These are phyloP conservation scores for Avena insularis DNA, from an alignment of 176 grass and related monocot genomes.

Conservation along the genomic window DNA sequence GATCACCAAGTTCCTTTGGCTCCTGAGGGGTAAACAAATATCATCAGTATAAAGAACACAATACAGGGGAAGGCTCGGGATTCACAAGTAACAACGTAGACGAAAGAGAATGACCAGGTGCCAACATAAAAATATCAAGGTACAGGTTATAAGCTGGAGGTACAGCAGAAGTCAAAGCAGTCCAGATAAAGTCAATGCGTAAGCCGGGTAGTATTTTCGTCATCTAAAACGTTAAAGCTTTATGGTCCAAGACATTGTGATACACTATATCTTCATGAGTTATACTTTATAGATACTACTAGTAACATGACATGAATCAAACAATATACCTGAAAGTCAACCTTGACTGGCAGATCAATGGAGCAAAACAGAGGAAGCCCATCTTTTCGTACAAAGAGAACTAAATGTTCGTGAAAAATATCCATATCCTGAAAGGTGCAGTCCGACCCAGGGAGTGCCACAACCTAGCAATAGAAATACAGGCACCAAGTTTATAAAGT, in stretches of 20 bases:
- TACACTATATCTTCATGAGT: not conserved
- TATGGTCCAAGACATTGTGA: constrained; percentile 16
- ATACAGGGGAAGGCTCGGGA: not conserved
- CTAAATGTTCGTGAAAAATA: constrained; percentile 83
- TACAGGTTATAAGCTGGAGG: constrained; percentile 9
- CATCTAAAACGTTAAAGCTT: constrained; percentile 3
- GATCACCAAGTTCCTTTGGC: constrained; percentile 62
- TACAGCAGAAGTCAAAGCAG: not conserved
- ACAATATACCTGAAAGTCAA: constrained; percentile 68
- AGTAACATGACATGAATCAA: not conserved
- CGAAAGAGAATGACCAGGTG: not conserved
- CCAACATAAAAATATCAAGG: constrained; percentile 14
- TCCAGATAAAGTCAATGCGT: constrained; percentile 14
- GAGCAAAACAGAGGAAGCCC: constrained; percentile 81
- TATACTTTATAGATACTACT: constrained; percentile 38
- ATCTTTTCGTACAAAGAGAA: constrained; percentile 76
- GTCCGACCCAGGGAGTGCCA: constrained; percentile 64
- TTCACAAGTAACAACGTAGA: not conserved
- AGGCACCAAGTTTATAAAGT: constrained; percentile 1
- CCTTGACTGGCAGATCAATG: constrained; percentile 70
- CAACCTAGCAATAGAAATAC: constrained; percentile 58
- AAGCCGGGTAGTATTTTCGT: not conserved
- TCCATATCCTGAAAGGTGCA: constrained; percentile 87
- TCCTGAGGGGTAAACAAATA: constrained; percentile 51
- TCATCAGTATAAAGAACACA: not conserved